Base-by-base conservation (phyloP, 495 filamentous ascomycete genomes). In the Hypoxylon cercidicola region DNA sequence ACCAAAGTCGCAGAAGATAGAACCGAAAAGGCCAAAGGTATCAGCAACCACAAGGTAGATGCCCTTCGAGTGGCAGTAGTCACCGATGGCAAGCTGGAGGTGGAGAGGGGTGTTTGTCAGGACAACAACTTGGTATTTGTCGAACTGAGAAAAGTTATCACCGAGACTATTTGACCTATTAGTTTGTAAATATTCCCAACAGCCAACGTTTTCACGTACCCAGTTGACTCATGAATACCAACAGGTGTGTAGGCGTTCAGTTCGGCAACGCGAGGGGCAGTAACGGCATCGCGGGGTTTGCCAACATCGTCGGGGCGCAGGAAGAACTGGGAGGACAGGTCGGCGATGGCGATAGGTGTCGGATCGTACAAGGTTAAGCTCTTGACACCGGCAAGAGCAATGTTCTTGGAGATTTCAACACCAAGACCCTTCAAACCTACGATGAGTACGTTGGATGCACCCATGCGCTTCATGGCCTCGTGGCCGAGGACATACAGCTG, bases 391-490 rank as follows among this genome's bases (percentile, higher is more conserved):
- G 96, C 96, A 66, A 99, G 90, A 30, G 95, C 96, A 73, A 99
- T 91, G 68, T 99, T 98, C 83, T 99, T 99, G 65, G 96, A 94
- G 72, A 99, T 97, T 78, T 99, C 96, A 47, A 97, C 93, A 78
- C 96, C 96, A 30, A 99, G 85, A 16, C 96, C 95, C 74, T 93
- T 92, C 66, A 97, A 78, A 52, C 96, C 96, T 51, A 93, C 90
- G 51, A 99, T 86, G 16, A 99, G 89, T 43, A 99, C 87, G 75
- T 98, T 93, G 18, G 96, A 98, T 48, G 93, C 90, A 74, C 93
- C 85, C 96, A 99, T 99, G 55, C 93, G 91, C 81, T 96, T 98
- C 96, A 99, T 99, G 52, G 96, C 96, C 81, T 99, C 96, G 78
- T 98, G 96, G 28, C 96, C 96, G 58, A 99, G 87, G 50, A 99